Base-by-base conservation (phyloP, 495 filamentous ascomycete species). In the Barbatosphaeria neglecta region DNA sequence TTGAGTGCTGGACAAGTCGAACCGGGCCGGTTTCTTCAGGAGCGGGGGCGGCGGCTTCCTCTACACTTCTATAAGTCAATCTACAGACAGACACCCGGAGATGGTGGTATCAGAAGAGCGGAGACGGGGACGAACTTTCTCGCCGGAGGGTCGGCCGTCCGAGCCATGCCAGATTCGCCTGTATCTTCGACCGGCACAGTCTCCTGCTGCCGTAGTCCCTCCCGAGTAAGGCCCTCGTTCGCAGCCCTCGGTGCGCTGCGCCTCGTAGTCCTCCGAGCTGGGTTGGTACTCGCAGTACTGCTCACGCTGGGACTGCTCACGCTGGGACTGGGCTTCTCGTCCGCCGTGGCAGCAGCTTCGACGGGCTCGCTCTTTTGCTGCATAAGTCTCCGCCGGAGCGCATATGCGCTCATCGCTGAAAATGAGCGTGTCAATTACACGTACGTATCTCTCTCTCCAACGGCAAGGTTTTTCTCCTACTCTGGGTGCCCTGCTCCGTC, bases 381-480 rank as follows among this genome's bases (percentile, higher is more conserved):
- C 37, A 64, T 53, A 4, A 73, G 58, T 28, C 56, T 68, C 52
- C 68, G 65, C 8, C 73, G 64, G 15, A 71, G 67, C 15, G 73
- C 70, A 53, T 75, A 69, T 15, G 72, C 73, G 50, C 73, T 77
- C 55, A 75, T 56, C 9, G 54, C 70, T 73, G 41, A 43, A 25
- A 35, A 28, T 28, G 48, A 27, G 13, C 2, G 6, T 35, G 31
- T 35, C 13, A 22, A 43, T 50, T 48, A 20, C 50, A 47, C 27
- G 22, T 31, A 19, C 19, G 3, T 19, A 18, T 19, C 43, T 11
- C 13, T 42, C n/a, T n/a, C n/a, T 54, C 59, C 44, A 19, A 23
- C 25, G 28, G 18, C 42, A 25, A 63, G 60, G 47, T 49, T 62
- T 63, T 45, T 35, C 31, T 35, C 31, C 13, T 35, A 35, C 31